Evolutionary conservation across 345 rosid species (phyloP), one percentile per base, ranked within the genome.

Genomic region (Firmiana major): DNA sequence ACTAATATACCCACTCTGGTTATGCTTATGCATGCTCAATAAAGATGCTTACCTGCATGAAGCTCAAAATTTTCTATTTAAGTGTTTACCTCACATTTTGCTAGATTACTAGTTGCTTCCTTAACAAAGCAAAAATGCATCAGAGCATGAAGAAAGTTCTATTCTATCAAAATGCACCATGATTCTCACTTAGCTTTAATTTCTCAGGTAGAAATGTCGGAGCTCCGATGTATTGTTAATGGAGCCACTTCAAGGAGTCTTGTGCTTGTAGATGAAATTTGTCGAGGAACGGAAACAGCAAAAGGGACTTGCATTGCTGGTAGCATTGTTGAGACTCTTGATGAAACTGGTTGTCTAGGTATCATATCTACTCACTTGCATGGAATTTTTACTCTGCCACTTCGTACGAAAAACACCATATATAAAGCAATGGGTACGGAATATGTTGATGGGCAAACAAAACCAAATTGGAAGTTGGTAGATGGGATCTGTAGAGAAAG

Each of bases 261-360:
- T 57, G 97, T 95, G 74, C 97, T 95, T 34, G 77, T 93, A 63
- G 99, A 95, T 53, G 98, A 95, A 88, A 96, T 96, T 80, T 96
- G 98, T 75, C 89, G 98, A 54, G 99, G 99, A 77, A 96, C 99
- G 60, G 99, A 96, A 88, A 96, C 97, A 26, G 97, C 92, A 1
- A 93, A 93, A 78, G 99, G 99, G 46, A 91, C 97, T 1, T 93
- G 99, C 83, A 96, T 96, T 77, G 99, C 99, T 16, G 99, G 97
- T 78, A 91, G 99, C 83, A 88, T 96, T 66, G 65, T 96, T 42
- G 98, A 96, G 86, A 74, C 75, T 40, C 91, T 96, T 45, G 99
- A 93, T 79, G 81, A 81, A 31, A 87, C 88, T 81, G 94, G 97
- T 68, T 96, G 98, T 79, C 86, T 96, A 81, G 99, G 98, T 74